These are phyloP conservation scores for Teratosphaeriaceae sp. DNA, from an alignment of 2,329 filamentous ascomycete genomes.

Conservation along the genomic window DNA sequence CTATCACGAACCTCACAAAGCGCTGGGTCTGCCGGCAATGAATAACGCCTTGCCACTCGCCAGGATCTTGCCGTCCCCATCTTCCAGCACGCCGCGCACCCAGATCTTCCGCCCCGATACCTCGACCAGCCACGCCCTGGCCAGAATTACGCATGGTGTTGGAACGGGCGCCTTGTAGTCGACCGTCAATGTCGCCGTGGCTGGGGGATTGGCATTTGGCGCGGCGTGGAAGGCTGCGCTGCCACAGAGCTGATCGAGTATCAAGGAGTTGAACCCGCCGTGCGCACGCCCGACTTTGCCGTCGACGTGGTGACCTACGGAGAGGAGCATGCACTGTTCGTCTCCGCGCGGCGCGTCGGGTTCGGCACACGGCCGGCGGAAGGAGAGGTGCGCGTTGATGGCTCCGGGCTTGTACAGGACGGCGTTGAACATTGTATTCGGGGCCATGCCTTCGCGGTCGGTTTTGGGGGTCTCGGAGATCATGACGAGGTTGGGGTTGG, in stretches of 20 bases:
- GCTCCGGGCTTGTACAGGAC: conserved; percentile 11
- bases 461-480: not conserved
- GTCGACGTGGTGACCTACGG: conserved; percentile 16
- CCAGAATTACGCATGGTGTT: conserved; percentile 16
- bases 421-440: conserved; percentile 14
- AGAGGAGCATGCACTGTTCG: conserved; percentile 16
- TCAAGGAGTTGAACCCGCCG: conserved; percentile 16
- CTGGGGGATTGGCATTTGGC: conserved; percentile 9
- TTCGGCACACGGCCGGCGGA: conserved; percentile 13
- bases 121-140: conserved; percentile 15
- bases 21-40: conserved; percentile 2
- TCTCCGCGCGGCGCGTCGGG: conserved; percentile 9
- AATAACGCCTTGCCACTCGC: conserved; percentile 17
- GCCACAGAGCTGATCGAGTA: conserved; percentile 17
- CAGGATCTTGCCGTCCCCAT: conserved; percentile 13
- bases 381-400: conserved; percentile 13
- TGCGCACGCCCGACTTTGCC: conserved; percentile 18
- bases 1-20: not conserved
- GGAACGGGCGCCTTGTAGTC: conserved; percentile 17
- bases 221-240: conserved; percentile 5
- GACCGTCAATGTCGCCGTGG: conserved; percentile 18
- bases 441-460: not conserved
- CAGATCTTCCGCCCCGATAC: conserved; percentile 16
- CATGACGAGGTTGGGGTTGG: conserved; percentile 5
- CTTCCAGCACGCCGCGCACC: conserved; percentile 14